Evolutionary conservation across 2,329 filamentous ascomycete genomes (phyloP), one percentile per base, ranked within the genome.

Genomic region (Pseudopyrenochaeta lycopersici): DNA sequence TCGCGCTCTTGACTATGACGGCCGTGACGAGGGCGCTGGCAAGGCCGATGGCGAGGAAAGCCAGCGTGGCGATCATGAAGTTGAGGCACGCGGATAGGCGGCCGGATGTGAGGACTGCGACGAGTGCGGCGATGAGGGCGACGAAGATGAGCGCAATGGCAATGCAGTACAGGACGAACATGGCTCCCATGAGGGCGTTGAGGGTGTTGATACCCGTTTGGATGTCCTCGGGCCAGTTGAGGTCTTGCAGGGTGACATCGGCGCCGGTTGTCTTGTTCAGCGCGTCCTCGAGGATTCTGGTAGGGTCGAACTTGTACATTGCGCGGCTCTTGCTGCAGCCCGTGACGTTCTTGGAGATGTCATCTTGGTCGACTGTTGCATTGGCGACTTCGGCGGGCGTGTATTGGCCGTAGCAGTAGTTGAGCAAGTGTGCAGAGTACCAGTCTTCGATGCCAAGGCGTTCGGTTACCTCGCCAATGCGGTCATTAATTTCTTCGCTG

Each of bases 21-120:
- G 89, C 88, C 0, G 85, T 90, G 21, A 87, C 85, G 20, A 93
- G 88, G 63, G 91, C 91, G 17, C 90, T 93, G 42, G 89, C 87
- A 46, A 88, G 87, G 3, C 89, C 89, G 64, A 89, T 82, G 11
- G 86, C 76, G 6, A 85, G 35, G 56, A 86, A 84, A 0, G 82
- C 80, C n/a, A 85, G 64, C 36, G 78, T 65, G 15, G 82, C 73
- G 7, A 86, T 63, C 6, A 80, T 61, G 42, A 83, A 75, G 63
- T 86, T 85, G 40, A 81, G 60, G 17, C 81, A 73, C 2, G 81
- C 79, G n/a, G 79, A 74, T 17, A 83, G 62, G 1, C 78, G 68
- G 1, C 80, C 81, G 1, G 74, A 68, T 11, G 74, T 56, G 58
- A 85, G 77, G 46, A 85, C 54, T 2, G 78, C 78, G 30, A 78